These are phyloP conservation scores for Naematelia aurantialba DNA, from an alignment of 768 basidiomycete species.

Conservation along the genomic window DNA sequence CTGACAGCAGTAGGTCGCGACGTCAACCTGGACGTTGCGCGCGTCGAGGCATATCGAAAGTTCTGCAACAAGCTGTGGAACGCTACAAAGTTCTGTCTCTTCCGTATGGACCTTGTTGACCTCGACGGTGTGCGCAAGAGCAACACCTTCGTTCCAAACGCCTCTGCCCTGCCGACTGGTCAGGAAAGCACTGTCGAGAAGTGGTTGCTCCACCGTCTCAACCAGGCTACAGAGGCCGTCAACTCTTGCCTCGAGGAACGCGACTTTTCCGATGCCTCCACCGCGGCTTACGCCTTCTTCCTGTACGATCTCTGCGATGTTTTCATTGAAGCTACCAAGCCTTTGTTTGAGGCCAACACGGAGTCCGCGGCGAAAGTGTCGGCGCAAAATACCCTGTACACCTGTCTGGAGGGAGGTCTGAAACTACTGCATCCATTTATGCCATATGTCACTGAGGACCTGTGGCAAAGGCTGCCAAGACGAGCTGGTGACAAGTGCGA, in stretches of 20 bases:
- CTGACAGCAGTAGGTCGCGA: constrained; percentile 66
- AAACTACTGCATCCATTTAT: constrained; percentile 94
- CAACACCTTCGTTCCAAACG: constrained; percentile 66
- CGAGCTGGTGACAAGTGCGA: constrained; percentile 73
- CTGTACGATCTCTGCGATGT: constrained; percentile 98
- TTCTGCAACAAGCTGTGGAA: constrained; percentile 99
- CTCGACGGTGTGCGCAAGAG: constrained; percentile 40
- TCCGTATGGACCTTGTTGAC: constrained; percentile 70
- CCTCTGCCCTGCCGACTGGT: constrained; percentile 69
- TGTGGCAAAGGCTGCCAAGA: constrained; percentile 93
- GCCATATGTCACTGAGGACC: constrained; percentile 97
- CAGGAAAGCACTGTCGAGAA: constrained; percentile 86
- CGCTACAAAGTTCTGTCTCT: constrained; percentile 98
- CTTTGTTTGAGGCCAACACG: constrained; percentile 80
- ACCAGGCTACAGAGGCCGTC: constrained; percentile 70
- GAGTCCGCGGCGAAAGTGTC: constrained; percentile 62
- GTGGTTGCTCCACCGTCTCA: constrained; percentile 94
- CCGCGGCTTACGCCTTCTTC: constrained; percentile 87
- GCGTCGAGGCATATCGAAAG: constrained; percentile 96
- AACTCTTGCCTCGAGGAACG: constrained; percentile 71
- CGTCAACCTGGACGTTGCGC: constrained; percentile 91
- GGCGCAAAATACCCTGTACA: constrained; percentile 93
- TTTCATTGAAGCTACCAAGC: constrained; percentile 99
- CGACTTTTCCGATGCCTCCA: constrained; percentile 91
- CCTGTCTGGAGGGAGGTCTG: constrained; percentile 84